Evolutionary conservation across 2,329 filamentous ascomycete genomes (phyloP).

Genomic region (Cercospora canescens): DNA sequence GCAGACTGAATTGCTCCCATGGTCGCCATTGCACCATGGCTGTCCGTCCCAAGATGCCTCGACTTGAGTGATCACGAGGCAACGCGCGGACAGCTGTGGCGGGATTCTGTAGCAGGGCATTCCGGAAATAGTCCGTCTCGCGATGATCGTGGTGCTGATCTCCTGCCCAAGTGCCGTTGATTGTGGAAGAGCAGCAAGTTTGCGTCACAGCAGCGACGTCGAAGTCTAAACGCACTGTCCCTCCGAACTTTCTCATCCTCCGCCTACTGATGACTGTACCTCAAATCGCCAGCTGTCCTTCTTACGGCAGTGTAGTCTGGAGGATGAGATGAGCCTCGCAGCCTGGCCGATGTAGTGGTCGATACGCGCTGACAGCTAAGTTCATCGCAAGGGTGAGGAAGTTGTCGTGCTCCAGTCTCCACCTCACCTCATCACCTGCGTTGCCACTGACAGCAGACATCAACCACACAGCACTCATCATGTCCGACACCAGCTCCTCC

Average conservation of each 20-base stretch:
- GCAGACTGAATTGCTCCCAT: no score
- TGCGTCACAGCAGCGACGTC: neutral
- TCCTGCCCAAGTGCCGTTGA: no score
- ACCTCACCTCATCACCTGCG: neutral
- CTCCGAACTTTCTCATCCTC: neutral
- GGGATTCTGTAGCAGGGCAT: neutral
- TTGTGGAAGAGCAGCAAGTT: neutral
- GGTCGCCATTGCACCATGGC: no score
- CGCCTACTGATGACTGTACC: neutral
- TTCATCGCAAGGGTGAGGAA: neutral
- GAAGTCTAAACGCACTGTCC: conserved; percentile 1
- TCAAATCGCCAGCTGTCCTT: neutral
- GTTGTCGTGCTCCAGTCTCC: neutral
- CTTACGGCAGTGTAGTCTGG: neutral
- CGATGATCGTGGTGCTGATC: no score
- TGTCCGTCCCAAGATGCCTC: no score
- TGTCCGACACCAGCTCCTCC: neutral
- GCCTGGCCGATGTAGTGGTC: neutral
- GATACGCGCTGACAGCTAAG: neutral
- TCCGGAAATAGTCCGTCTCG: no score
- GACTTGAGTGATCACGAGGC: no score
- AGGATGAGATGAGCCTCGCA: neutral
- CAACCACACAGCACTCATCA: neutral
- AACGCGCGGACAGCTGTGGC: no score
- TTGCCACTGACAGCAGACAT: neutral